A percentile compares a stretch with the other conserved stretches of the same genome.
Evolutionary conservation across 2,329 filamentous ascomycete genomes (phyloP).

Genomic region (Trichoderma aggressivum): DNA sequence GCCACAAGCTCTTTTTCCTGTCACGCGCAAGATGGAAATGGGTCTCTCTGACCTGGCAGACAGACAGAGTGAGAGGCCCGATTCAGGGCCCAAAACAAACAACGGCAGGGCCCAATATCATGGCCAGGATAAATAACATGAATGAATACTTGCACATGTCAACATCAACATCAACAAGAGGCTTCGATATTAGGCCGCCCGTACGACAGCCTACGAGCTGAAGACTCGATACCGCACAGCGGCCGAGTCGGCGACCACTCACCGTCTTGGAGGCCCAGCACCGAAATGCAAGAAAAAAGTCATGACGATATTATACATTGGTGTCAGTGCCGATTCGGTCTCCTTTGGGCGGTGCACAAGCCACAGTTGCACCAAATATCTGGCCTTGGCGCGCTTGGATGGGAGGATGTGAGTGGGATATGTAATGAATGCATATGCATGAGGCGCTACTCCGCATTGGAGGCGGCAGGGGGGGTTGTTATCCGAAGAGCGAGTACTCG

Average conservation of each 20-base stretch:
- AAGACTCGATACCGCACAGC: neutral
- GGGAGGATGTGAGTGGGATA: neutral
- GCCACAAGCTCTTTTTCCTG: neutral
- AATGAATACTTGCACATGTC: neutral
- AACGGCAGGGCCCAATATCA: neutral
- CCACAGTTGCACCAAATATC: slow-evolving; percentile 13
- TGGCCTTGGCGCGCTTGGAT: slow-evolving; percentile 2
- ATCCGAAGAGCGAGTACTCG: neutral
- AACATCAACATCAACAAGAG: neutral
- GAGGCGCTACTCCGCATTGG: neutral
- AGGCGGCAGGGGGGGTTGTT: neutral
- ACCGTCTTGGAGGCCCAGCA: neutral
- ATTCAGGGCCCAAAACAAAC: neutral
- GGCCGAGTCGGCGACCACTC: neutral
- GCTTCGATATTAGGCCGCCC: neutral
- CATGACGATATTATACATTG: slow-evolving; percentile 20
- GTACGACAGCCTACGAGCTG: neutral
- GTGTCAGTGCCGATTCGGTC: slow-evolving; percentile 9
- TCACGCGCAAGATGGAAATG: slow-evolving; percentile 1
- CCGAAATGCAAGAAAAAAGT: neutral
- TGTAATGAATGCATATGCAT: slow-evolving; percentile 2
- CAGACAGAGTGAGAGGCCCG: slow-evolving; percentile 5
- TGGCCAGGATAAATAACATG: neutral
- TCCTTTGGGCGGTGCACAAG: slow-evolving; percentile 12
- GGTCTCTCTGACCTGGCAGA: neutral